Base-by-base conservation (phyloP, 108 stramenopile species). In the Cyclotella atomus region DNA sequence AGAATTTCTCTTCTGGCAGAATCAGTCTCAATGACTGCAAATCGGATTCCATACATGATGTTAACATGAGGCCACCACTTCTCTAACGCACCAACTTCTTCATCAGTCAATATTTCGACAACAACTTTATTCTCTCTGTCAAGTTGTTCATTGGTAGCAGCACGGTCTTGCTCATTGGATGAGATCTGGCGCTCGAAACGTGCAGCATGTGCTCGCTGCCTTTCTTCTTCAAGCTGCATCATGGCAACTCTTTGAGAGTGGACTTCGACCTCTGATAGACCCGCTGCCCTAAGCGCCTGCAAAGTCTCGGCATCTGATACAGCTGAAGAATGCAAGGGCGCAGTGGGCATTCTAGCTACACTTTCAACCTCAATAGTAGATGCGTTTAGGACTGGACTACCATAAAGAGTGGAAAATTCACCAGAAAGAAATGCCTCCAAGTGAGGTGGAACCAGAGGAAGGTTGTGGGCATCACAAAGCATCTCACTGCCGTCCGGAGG, bases 81-180 rank as follows among this genome's bases (percentile, higher is more conserved):
- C 66, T 85, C 85, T 43, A 94, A 72, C 19, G 90, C 90, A 17
- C 62, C 34, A 36, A 81, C 86, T 70, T 94, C 93, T 21, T 90
- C 88, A 28, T 89, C 82, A 24, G 93, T 88, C 28, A 94, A 66
- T 28, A 94, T 85, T 64, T 94, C 93, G 5, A 91, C 86, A 19
- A 91, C 90, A 16, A 88, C 81, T 66, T 84, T 70, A 71, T 94
- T 94, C 46, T 94, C 93, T 47, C 89, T 67, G 74, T 94, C 93
- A 30, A 94, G 72, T 47, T 85, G 73, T 47, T 88, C 89, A 49
- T 88, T 86, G 16, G 67, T 62, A 20, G 68, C 12, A 9, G 34
- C 54, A 54, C 78, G 81, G 53, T 76, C 70, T 57, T n/a, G 60
- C 57, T 30, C 56, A 71, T 35, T 45, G 12, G 57, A 21, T 35